Evolutionary conservation across 495 filamentous ascomycete species (phyloP).

Genomic region (Aspergillus kassunensis): DNA sequence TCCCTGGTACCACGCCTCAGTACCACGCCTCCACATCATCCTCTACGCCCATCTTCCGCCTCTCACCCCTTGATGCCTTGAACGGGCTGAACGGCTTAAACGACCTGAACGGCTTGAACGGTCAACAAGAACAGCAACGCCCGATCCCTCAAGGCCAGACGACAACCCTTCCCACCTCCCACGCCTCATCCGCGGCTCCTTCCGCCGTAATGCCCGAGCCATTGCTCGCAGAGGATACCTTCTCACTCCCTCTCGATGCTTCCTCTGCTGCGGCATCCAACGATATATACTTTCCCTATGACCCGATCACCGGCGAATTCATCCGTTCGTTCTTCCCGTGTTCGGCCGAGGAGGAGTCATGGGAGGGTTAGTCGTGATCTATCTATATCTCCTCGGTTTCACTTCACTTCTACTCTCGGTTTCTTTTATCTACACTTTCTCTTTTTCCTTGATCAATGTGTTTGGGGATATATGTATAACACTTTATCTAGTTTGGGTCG

Average conservation of each 20-base stretch:
- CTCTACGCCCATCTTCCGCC: not conserved
- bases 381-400: not conserved
- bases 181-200: not conserved
- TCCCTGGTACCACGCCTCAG: not conserved
- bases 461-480: too few relatives aligned
- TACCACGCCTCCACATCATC: not conserved
- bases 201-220: not conserved
- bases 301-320: slow-evolving; percentile 44
- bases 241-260: slow-evolving; percentile 4
- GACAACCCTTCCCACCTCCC: not conserved
- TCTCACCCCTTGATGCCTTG: slow-evolving; percentile 1
- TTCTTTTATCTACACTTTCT: not conserved
- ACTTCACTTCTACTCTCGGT: not conserved
- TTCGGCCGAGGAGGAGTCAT: slow-evolving; percentile 23
- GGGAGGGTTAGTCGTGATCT: not conserved
- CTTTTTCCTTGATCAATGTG: not conserved
- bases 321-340: slow-evolving; percentile 44
- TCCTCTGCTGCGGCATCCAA: slow-evolving; percentile 2
- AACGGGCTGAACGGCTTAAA: too few relatives aligned
- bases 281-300: slow-evolving; percentile 43
- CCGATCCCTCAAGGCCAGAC: not conserved
- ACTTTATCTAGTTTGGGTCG: too few relatives aligned
- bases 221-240: not conserved
- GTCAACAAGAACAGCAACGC: not conserved
- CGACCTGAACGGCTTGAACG: not conserved